Evolutionary conservation across 306 rosid species (phyloP).

Genomic region (Ochetophila trinervis): DNA sequence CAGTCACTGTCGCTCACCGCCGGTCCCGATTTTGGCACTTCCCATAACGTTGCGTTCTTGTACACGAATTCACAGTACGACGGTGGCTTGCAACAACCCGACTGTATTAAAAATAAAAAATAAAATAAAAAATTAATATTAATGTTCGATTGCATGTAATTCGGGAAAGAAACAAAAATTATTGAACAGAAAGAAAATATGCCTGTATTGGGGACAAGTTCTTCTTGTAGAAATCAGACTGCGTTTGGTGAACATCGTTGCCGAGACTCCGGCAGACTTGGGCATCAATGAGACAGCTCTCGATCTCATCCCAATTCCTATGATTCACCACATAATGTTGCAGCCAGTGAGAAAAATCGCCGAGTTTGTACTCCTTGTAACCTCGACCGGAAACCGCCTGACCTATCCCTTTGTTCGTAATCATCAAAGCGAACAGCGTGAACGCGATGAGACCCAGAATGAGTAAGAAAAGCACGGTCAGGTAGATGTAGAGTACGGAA

Average conservation of each 20-base stretch:
- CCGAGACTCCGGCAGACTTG: constrained; percentile 48
- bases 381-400: constrained; percentile 48
- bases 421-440: constrained; percentile 53
- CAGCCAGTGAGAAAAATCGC: constrained; percentile 69
- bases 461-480: constrained; percentile 43
- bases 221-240: constrained; percentile 36
- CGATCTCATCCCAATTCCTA: constrained; percentile 57
- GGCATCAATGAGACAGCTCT: constrained; percentile 62
- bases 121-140: not conserved
- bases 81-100: constrained; percentile 93
- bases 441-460: constrained; percentile 49
- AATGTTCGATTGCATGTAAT: too few relatives aligned
- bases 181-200: not conserved
- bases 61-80: constrained; percentile 53
- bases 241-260: constrained; percentile 28
- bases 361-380: constrained; percentile 41
- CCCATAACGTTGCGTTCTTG: constrained; percentile 76
- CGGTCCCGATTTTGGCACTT: constrained; percentile 44
- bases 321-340: constrained; percentile 59
- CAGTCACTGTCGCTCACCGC: constrained; percentile 49
- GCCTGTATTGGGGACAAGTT: constrained; percentile 71
- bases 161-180: too few relatives aligned
- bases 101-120: constrained; percentile 19
- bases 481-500: constrained; percentile 47
- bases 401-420: constrained; percentile 57